phyloP scores from a whole-genome alignment of 176 grass and related monocot genomes.

The Lolium multiflorum region DNA sequence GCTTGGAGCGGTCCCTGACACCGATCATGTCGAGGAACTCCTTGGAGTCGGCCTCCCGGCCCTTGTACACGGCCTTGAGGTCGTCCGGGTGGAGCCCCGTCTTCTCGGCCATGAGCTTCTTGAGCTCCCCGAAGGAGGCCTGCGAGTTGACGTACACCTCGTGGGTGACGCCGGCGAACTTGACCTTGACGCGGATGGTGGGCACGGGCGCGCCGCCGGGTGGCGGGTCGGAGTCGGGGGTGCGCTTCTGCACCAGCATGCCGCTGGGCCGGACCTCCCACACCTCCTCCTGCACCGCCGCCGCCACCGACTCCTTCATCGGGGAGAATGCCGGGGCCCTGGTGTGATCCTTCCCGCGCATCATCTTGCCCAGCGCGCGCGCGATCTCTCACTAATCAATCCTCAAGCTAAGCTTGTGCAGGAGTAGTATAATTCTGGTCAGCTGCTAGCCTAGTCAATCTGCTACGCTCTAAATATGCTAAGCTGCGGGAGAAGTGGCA shows the following conservation, averaged over 20 bases:
- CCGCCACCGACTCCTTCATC: constrained; percentile 46
- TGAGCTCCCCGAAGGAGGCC: constrained; percentile 94
- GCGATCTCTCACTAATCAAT: background rate
- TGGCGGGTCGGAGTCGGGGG: constrained; percentile 51
- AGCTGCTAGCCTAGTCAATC: background rate
- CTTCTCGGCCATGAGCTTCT: constrained; percentile 79
- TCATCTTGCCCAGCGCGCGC: constrained; percentile 48
- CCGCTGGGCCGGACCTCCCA: constrained; percentile 94
- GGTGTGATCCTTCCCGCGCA: constrained; percentile 60
- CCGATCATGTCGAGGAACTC: constrained; percentile 76
- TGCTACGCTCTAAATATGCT: background rate
- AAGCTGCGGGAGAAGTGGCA: background rate
- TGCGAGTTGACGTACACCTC: constrained; percentile 92
- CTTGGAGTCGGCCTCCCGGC: constrained; percentile 74
- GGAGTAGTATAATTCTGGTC: background rate
- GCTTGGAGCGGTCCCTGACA: constrained; percentile 91
- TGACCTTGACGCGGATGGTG: constrained; percentile 95
- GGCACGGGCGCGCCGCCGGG: constrained; percentile 66
- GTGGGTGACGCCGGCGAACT: constrained; percentile 75
- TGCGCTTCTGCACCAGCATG: constrained; percentile 94
- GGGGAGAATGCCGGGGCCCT: constrained; percentile 37
- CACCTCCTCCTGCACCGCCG: constrained; percentile 59
- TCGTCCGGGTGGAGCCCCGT: constrained; percentile 87
- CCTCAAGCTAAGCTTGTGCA: background rate
- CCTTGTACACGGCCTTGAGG: constrained; percentile 88